phyloP scores from a whole-genome alignment of 805 yeast genomes.

The Blastobotrys americana region DNA sequence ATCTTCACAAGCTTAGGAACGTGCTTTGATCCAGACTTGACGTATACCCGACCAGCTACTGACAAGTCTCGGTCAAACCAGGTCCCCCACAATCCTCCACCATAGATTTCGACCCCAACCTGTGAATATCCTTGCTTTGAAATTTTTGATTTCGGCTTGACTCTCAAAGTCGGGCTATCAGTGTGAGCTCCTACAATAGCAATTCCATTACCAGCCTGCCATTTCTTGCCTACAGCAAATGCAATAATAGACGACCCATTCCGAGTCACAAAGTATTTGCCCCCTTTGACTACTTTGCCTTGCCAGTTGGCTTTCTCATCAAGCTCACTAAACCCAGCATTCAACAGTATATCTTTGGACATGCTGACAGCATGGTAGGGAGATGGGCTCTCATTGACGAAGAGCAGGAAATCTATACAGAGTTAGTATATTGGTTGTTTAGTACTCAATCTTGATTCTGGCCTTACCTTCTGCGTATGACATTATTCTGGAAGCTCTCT shows the following conservation, averaged over 20 bases:
- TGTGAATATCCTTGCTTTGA: constrained; percentile 60
- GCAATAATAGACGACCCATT: constrained; percentile 86
- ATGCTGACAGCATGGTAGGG: constrained; percentile 87
- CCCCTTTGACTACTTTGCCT: constrained; percentile 43
- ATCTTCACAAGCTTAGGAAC: constrained; percentile 69
- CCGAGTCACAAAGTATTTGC: constrained; percentile 79
- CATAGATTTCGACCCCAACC: constrained; percentile 89
- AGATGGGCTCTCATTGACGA: constrained; percentile 80
- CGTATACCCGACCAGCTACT: constrained; percentile 85
- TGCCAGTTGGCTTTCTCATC: constrained; percentile 70
- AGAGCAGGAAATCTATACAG: constrained; percentile 61
- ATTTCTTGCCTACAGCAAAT: constrained; percentile 68
- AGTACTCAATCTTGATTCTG: no score
- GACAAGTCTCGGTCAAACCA: constrained; percentile 95
- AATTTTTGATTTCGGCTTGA: constrained; percentile 78
- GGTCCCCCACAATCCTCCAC: constrained; percentile 94
- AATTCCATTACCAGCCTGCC: constrained; percentile 71
- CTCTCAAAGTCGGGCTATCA: constrained; percentile 85
- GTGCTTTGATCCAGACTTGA: constrained; percentile 44
- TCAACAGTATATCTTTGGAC: constrained; percentile 46
- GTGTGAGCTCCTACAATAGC: constrained; percentile 95
- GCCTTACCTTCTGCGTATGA: no score
- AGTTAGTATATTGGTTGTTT: no score
- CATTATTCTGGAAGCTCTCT: no score
- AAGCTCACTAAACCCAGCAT: constrained; percentile 67